Conservation (phyloP, 2,329 filamentous ascomycete species). For the Beauveria sp. region DNA sequence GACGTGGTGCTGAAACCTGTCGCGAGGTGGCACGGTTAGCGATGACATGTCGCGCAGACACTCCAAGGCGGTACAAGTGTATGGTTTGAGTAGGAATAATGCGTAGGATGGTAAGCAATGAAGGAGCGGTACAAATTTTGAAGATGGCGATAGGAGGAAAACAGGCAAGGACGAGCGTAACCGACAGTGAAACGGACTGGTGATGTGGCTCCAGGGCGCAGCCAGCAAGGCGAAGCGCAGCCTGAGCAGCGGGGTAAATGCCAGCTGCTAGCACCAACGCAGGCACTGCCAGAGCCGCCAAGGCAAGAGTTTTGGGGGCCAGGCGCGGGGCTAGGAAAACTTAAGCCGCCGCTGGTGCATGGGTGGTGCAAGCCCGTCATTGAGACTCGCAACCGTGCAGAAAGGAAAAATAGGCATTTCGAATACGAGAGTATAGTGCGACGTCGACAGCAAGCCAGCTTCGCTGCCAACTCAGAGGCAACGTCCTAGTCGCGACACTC, state of each 20-base stretch:
- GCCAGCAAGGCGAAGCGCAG: conserved; percentile 7
- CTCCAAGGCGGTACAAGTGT: background rate
- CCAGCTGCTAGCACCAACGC: background rate
- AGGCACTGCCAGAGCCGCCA: background rate
- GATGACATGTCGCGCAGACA: conserved; percentile 27
- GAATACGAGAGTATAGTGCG: background rate
- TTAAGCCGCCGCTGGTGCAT: background rate
- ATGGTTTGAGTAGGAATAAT: background rate
- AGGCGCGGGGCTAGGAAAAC: conserved; percentile 3
- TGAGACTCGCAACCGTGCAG: background rate
- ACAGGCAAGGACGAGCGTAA: background rate
- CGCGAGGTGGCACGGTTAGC: conserved; percentile 34
- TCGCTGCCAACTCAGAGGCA: background rate
- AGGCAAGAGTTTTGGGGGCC: background rate
- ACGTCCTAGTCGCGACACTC: background rate
- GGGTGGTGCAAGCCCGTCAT: background rate
- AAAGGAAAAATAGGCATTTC: background rate
- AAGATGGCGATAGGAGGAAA: background rate
- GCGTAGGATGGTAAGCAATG: background rate
- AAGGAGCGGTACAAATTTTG: background rate
- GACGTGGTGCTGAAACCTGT: conserved; percentile 52
- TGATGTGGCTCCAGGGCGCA: conserved; percentile 6
- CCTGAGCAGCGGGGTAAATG: conserved; percentile 6
- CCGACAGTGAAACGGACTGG: background rate
- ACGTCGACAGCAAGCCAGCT: background rate